Base-by-base conservation (phyloP, 2,329 filamentous ascomycete species). In the Biscogniauxia sp. region DNA sequence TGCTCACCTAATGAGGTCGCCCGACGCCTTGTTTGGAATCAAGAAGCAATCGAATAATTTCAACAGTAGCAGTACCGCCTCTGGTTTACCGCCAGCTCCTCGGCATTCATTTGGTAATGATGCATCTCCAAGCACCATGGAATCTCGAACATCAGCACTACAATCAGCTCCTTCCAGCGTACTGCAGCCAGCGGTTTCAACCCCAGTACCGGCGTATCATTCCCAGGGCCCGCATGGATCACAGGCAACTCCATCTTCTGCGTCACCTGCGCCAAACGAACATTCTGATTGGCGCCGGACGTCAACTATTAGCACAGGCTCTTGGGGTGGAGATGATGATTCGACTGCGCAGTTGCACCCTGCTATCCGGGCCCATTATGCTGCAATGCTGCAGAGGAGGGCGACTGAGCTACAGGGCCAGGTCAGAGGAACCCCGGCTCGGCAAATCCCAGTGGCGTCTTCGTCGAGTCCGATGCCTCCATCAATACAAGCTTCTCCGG, bases 1-100 rank as follows among this genome's bases (percentile, higher is more conserved):
- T 54, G 78, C 78, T 19, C 79, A 82, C 60, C 62, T 83, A 52
- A 77, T 80, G 72, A 76, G 74, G 57, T 74, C 75, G 9, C 77
- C 77, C 20, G 72, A 77, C 45, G 73, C 76, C 4, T 69, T 79
- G 3, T 75, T 74, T 54, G 64, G 64, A 11, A 68, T 71, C 19
- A 69, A 62, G 50, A 69, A 61, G 45, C 66, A 66, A 56, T 67
- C 69, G 32, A 60, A 60, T 37, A 61, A 65, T n/a, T 66, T 66
- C 26, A 61, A 59, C 52, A 61, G 26, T 19, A 20, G 54, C 17
- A 19, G 54, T 50, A 54, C 51, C 1, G 58, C 56, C 7, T 17
- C 65, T 45, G 59, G 63, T 9, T 5, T 57, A 20, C 61, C 64
- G 51, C n/a, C 66, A 3, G 53, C 54, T 15, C 56, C 62, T 6